Evolutionary conservation across 768 basidiomycete species (phyloP), one percentile per base, ranked within the genome.

Genomic region (Xerocomellus chrysenteron): DNA sequence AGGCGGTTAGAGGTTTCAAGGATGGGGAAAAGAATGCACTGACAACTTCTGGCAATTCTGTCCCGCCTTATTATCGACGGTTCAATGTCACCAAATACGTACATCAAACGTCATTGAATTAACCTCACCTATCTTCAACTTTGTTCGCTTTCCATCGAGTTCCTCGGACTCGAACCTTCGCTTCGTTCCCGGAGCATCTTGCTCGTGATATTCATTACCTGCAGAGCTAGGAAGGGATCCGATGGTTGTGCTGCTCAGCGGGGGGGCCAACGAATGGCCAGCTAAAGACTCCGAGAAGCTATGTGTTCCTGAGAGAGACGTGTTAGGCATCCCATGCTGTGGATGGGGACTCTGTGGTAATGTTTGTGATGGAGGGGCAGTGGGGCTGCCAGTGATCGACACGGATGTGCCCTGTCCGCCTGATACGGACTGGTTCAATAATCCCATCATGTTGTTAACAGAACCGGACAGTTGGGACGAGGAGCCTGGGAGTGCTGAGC

Each of bases 131-230:
- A 80, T 89, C 74, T 85, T 91, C 71, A 85, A 81, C 63, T 87
- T 81, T 47, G 73, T 83, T 63, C 90, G 81, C 70, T 93, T 93
- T 46, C 73, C 78, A 46, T 89, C 86, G 30, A 72, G 73, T 56
- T 88, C 87, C 50, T 84, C 85, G 17, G 78, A 76, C 47, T 85
- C 84, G 59, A 87, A 74, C 69, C 90, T 91, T 58, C 90, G 80
- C 68, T 92, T 93, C 59, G 84, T 77, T 17, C 79, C 82, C 54
- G 86, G 83, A n/a, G 70, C 60, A 52, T 90, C 88, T 57, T 78
- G 77, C 51, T 90, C 88, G 49, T 83, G 69, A 24, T 65, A 67
- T 4, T 69, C 73, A 26, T 49, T 61, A n/a, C 24, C 30, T 28
- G 42, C 30, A 43, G 65, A 57, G 19, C 37, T 21, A 42, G 55